Evolutionary conservation across 345 rosid species (phyloP), one percentile per base, ranked within the genome.

Genomic region (Sisymbrium altissimum): DNA sequence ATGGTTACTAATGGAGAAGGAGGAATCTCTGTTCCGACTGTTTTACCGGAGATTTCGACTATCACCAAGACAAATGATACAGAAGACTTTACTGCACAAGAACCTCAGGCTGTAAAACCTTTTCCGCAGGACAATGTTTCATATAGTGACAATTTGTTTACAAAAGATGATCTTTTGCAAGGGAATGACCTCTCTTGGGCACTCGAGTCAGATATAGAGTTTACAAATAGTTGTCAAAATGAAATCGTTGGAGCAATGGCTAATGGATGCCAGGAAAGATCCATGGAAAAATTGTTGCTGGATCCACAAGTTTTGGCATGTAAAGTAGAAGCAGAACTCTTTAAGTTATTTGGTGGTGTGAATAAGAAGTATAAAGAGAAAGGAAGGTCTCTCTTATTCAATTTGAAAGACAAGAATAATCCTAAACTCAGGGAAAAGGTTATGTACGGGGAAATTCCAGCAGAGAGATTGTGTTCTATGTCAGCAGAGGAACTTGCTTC

Each of bases 401-500:
- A 94, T 68, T 80, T 94, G 72, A 94, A 94, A 79, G 98, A 94
- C 70, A 91, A 83, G 17, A 94, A 62, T 72, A 94, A 94, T 76
- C 98, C 98, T 70, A 92, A 91, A 56, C 81, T 94, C 43, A 82
- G 96, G 48, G 96, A 86, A 79, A 86, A 81, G 56, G 98, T 94
- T 74, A 71, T 86, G 80, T 80, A 84, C 1, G 97, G 93, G 23
- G 90, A 86, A 44, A 91, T 94, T 50, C 29, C 83, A 7, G 89
- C 98, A 2, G 85, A 86, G 30, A 73, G 82, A 36, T 83, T 91
- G 41, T 94, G 98, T 74, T 80, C 90, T 13, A 94, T 94, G 98
- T 83, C 90, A 36, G 91, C 97, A 0, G 97, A 94, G 86, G 97
- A 91, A 43, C 91, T 94, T 73, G 98, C 98, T 52, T 94, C 98